These are phyloP conservation scores for Moringa oleifera DNA, from an alignment of 345 rosid species.

Conservation along the genomic window DNA sequence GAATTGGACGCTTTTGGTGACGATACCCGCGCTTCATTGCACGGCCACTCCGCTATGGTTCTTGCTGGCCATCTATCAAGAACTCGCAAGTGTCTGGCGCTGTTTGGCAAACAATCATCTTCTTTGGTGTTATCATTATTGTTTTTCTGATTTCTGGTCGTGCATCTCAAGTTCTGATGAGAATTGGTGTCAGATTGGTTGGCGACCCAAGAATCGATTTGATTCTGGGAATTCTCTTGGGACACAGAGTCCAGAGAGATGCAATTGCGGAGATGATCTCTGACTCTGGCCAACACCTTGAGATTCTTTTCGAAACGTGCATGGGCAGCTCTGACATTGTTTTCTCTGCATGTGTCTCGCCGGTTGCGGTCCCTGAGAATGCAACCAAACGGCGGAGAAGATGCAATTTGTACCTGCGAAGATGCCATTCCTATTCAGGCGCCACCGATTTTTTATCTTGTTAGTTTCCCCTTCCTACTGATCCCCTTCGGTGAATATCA, in stretches of 20 bases:
- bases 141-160: constrained; percentile 6
- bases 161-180: constrained; percentile 10
- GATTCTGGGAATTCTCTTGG: constrained; percentile 14
- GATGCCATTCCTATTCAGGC: constrained; percentile 51
- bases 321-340: constrained; percentile 30
- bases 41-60: constrained; percentile 32
- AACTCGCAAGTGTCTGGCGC: constrained; percentile 20
- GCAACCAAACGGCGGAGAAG: constrained; percentile 55
- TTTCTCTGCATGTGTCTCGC: constrained; percentile 38
- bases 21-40: not conserved
- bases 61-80: constrained; percentile 47
- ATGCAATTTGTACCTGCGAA: constrained; percentile 54
- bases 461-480: no score
- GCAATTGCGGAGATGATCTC: constrained; percentile 47
- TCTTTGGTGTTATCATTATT: constrained; percentile 6
- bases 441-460: not conserved
- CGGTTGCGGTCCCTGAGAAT: constrained; percentile 53
- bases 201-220: constrained; percentile 2
- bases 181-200: not conserved
- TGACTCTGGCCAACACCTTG: constrained; percentile 53
- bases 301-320: constrained; percentile 56
- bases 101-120: constrained; percentile 15
- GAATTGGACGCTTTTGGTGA: not conserved
- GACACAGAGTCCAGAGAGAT: constrained; percentile 19
- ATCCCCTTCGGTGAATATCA: not conserved